These are phyloP conservation scores for Helotiales sp. DNA, from an alignment of 2,329 filamentous ascomycete genomes.

Conservation along the genomic window DNA sequence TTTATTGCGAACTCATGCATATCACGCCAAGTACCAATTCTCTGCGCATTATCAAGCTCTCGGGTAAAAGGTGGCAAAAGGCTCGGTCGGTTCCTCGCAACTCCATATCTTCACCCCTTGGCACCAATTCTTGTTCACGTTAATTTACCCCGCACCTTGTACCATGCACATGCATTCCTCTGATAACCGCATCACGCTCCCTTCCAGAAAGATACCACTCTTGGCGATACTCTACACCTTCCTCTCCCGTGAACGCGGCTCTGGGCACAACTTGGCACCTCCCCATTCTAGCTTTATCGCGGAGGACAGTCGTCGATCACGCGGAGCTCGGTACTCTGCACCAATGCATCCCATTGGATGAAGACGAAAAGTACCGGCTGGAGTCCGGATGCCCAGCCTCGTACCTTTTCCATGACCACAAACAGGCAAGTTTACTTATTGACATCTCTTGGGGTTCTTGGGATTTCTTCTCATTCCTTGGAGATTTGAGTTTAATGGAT, in stretches of 20 bases:
- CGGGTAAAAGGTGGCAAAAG: neutral
- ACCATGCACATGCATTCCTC: neutral
- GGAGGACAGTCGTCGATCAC: neutral
- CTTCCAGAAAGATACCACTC: neutral
- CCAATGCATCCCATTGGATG: neutral
- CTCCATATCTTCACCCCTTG: neutral
- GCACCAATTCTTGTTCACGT: neutral
- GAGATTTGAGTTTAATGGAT: neutral
- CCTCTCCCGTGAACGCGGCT: constrained; percentile 8
- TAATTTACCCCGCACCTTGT: constrained; percentile 1
- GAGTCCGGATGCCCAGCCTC: neutral
- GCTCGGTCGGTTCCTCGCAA: neutral
- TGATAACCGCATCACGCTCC: neutral
- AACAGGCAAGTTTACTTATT: neutral
- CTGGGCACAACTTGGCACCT: constrained; percentile 9
- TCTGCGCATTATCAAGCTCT: neutral
- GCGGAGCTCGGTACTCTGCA: neutral
- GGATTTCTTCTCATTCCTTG: no score
- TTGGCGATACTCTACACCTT: neutral
- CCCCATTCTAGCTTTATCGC: constrained; percentile 1
- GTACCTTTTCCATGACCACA: constrained; percentile 3
- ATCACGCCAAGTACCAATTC: neutral
- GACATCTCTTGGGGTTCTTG: neutral
- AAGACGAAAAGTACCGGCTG: neutral
- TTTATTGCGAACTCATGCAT: neutral